Conservation (phyloP, 345 rosid species). For the Nasturtium officinale region DNA sequence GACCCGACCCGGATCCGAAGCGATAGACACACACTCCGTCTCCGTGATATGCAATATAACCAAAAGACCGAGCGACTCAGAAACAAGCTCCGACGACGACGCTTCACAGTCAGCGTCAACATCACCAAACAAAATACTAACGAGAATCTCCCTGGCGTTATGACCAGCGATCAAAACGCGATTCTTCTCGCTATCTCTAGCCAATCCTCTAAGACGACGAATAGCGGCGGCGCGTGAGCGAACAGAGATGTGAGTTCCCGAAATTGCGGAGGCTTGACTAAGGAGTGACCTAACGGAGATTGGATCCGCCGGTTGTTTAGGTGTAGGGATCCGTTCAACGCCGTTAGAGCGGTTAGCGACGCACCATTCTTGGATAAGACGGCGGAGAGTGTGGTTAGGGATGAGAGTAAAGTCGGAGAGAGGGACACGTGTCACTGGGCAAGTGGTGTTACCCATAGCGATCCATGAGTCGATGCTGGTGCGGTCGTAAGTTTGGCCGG, state of each 20-base stretch:
- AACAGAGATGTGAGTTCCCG: constrained; percentile 42
- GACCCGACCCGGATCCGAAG: constrained; percentile 55
- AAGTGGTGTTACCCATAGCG: constrained; percentile 86
- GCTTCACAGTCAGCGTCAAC: not conserved
- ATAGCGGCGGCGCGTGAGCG: constrained; percentile 71
- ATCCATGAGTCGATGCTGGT: constrained; percentile 95
- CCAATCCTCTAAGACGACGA: constrained; percentile 76
- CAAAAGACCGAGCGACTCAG: constrained; percentile 68
- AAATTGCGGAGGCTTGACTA: constrained; percentile 57
- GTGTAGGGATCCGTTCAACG: constrained; percentile 85
- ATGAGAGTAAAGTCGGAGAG: constrained; percentile 86
- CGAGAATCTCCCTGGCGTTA: constrained; percentile 56
- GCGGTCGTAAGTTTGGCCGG: constrained; percentile 98
- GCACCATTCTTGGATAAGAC: constrained; percentile 97
- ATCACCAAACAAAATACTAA: constrained; percentile 52
- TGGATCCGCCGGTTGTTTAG: constrained; percentile 96
- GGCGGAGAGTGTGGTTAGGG: constrained; percentile 98
- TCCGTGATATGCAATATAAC: constrained; percentile 69
- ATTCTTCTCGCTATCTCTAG: constrained; percentile 89
- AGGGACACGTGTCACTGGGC: constrained; percentile 81
- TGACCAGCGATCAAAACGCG: constrained; percentile 63
- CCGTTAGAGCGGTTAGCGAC: constrained; percentile 85
- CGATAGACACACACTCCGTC: constrained; percentile 61
- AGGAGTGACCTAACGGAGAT: constrained; percentile 60
- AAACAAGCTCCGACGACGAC: constrained; percentile 53